Evolutionary conservation across 2,329 filamentous ascomycete genomes (phyloP), one percentile per base, ranked within the genome.

Genomic region (Diaporthe vexans): DNA sequence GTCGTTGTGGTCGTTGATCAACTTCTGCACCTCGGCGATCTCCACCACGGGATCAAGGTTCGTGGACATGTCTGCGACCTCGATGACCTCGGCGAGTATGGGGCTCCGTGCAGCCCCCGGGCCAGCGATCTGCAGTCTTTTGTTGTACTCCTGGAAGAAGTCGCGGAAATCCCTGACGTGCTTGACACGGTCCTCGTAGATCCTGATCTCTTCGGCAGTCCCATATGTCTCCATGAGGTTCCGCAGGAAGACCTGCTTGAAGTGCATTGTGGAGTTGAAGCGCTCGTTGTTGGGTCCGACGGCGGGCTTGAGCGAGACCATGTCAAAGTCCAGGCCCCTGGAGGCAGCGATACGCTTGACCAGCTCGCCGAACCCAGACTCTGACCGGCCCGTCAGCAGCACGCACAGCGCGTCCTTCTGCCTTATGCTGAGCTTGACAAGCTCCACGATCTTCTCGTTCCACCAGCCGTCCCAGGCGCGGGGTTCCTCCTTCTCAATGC

Each of bases 381-480:
- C 95, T 46, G 91, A 91, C 54, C 97, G 91, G 35, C 97, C 97
- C 0, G 97, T 99, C 76, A 99, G 87, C 15, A 98, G 89, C 57
- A 99, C 92, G 68, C 91, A 94, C 51, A 98, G 86, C 0, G 94
- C 94, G 81, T 97, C 95, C 76, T 94, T 93, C 81, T 98, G 94
- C 80, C 93, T 85, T 87, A 94, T 94, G 81, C 93, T 95, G 73
- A 98, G 86, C 79, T 90, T 88, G 54, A 97, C 95, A 40, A 98
- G 89, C 79, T 95, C 90, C 72, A 91, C 92, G 74, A 99, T 92
- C 79, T 93, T 91, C 81, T 98, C 96, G 80, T 98, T 98, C 97
- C 97, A 99, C 94, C 94, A 98, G 48, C 95, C 95, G 73, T 94
- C 87, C 96, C 96, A 99, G 13, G 90, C 95, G 33, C 92, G 91